A percentile compares a stretch with the other conserved stretches of the same genome.
Conservation (phyloP, 129 eudicot genomes). For the Daucus carota region DH1_v3.0 NC_030384.2:35293501-35294000, state of each 20-base stretch:
- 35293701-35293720: too few relatives aligned
- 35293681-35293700: too few relatives aligned
- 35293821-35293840: neutral
- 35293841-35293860: neutral
- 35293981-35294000: neutral
- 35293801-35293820: neutral
- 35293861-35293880: neutral
- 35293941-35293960: neutral
- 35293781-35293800: neutral
- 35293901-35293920: neutral
- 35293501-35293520: neutral
- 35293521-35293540: neutral
- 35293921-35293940: neutral
- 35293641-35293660: too few relatives aligned
- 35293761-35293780: neutral
- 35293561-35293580: neutral
- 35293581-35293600: too few relatives aligned
- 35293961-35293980: neutral
- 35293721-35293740: too few relatives aligned
- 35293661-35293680: too few relatives aligned
- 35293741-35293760: too few relatives aligned
- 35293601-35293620: too few relatives aligned
- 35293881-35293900: too few relatives aligned
- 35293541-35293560: neutral
- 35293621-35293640: too few relatives aligned